These are phyloP conservation scores for Didymella arachidicola DNA, from an alignment of 2,329 filamentous ascomycete species.

Conservation along the genomic window DNA sequence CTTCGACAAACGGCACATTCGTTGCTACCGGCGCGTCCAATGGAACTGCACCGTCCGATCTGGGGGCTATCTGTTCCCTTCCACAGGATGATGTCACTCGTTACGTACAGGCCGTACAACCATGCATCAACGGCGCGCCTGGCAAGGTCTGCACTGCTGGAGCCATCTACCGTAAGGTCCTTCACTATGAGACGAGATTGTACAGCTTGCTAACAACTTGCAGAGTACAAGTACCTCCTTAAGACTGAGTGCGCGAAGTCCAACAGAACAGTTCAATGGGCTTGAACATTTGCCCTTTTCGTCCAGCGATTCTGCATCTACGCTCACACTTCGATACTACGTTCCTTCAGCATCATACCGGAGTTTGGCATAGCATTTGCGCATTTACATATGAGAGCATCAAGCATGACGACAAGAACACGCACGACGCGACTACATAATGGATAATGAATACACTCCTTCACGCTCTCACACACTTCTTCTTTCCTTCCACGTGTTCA, in stretches of 20 bases:
- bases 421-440: conserved; percentile 21
- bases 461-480: conserved; percentile 9
- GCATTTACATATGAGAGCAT: conserved; percentile 17
- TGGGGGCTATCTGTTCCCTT: conserved; percentile 27
- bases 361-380: conserved; percentile 17
- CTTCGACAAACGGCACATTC: conserved; percentile 21
- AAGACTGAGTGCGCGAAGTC: conserved; percentile 21
- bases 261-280: conserved; percentile 25
- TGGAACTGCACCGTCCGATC: conserved; percentile 17
- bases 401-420: conserved; percentile 13
- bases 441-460: conserved; percentile 23
- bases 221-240: conserved; percentile 31
- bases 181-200: background rate
- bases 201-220: conserved; percentile 13
- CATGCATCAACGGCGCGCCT: conserved; percentile 26
- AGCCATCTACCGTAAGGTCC: conserved; percentile 25
- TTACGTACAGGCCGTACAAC: conserved; percentile 29
- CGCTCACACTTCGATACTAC: conserved; percentile 19
- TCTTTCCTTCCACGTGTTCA: background rate
- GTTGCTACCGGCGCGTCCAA: conserved; percentile 11
- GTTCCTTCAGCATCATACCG: conserved; percentile 21
- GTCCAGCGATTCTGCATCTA: conserved; percentile 9
- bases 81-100: conserved; percentile 25
- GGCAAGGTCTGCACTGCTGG: conserved; percentile 29
- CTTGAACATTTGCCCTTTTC: background rate